A percentile compares a stretch with the other conserved stretches of the same genome.
These are phyloP conservation scores for Xylaria palmicola DNA, from an alignment of 495 filamentous ascomycete species.

Conservation along the genomic window DNA sequence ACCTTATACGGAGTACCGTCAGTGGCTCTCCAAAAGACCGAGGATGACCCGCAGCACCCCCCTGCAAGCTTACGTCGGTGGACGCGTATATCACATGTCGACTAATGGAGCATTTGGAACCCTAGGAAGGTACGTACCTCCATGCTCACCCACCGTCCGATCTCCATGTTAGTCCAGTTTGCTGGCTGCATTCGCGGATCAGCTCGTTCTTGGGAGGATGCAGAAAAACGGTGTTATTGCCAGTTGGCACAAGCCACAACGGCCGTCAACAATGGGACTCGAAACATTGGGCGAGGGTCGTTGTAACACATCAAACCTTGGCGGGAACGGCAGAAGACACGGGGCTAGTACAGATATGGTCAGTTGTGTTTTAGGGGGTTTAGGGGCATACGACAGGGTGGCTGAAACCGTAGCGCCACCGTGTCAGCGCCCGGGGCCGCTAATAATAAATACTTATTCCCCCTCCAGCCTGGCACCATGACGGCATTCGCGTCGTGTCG, in stretches of 20 bases:
- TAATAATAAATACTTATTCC: not conserved
- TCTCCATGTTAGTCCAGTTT: not conserved
- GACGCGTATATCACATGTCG: slow-evolving; percentile 6
- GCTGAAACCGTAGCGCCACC: slow-evolving; percentile 13
- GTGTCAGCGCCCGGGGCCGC: not conserved
- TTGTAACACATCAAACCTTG: not conserved
- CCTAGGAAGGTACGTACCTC: no score
- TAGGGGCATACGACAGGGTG: not conserved
- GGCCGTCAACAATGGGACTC: no score
- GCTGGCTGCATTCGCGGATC: not conserved
- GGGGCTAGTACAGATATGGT: no score
- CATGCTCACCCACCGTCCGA: not conserved
- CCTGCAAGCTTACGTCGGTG: slow-evolving; percentile 1
- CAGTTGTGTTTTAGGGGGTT: not conserved
- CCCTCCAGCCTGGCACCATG: not conserved
- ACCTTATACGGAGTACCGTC: no score
- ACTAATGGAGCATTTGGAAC: no score
- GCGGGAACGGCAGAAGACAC: no score
- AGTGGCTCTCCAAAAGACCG: no score
- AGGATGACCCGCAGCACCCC: not conserved
- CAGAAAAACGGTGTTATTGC: no score
- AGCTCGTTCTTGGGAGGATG: no score
- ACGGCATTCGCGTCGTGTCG: not conserved
- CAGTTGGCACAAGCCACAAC: no score
- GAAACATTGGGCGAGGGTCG: no score